These are phyloP conservation scores for Hansenula anomala DNA, from an alignment of 1,139 yeast species.

Conservation along the genomic window DNA sequence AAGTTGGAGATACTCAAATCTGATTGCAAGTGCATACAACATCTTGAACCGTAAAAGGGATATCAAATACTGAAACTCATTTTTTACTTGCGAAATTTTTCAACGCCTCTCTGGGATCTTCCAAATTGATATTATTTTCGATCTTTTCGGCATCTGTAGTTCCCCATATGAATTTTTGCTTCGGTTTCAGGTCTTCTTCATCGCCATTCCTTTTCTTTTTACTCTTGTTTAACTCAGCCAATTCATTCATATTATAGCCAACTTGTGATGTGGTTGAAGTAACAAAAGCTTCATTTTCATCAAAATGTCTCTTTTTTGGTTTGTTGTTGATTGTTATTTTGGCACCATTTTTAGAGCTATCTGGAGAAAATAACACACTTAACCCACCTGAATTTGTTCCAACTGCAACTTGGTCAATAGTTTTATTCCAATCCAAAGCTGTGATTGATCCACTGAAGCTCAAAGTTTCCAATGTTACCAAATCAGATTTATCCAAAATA, in stretches of 20 bases:
- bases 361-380: conserved; percentile 29
- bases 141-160: conserved; percentile 5
- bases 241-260: conserved; percentile 21
- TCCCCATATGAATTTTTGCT: conserved; percentile 12
- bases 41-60: conserved; percentile 1
- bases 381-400: conserved; percentile 29
- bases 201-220: neutral
- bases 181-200: conserved; percentile 1
- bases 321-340: conserved; percentile 27
- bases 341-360: conserved; percentile 30
- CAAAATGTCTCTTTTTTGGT: conserved; percentile 31
- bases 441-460: conserved; percentile 18
- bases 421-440: conserved; percentile 25
- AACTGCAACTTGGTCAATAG: conserved; percentile 30
- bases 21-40: conserved; percentile 5
- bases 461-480: conserved; percentile 25
- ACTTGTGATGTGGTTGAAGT: conserved; percentile 24
- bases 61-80: conserved; percentile 4
- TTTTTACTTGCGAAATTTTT: conserved; percentile 27
- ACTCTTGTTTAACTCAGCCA: conserved; percentile 8
- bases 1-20: conserved; percentile 5
- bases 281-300: conserved; percentile 20
- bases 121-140: conserved; percentile 14
- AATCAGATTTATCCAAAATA: conserved; percentile 31
- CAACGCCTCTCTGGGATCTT: conserved; percentile 34